Evolutionary conservation across 352 stramenopile species (phyloP).

Genomic region (Globisporangium okanoganense): DNA sequence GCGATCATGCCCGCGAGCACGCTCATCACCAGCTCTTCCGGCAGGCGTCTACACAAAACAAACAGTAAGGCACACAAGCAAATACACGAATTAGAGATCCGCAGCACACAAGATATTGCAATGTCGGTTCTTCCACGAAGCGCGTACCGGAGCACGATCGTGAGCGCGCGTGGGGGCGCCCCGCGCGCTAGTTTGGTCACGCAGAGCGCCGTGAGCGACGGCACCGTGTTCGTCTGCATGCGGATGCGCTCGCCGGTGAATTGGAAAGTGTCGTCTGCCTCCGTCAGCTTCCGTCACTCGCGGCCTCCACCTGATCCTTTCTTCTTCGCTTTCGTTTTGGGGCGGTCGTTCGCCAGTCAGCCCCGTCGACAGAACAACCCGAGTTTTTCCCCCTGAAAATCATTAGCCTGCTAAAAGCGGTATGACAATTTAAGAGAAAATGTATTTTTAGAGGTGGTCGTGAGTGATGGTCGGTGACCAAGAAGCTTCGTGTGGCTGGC

Average conservation of each 20-base stretch:
- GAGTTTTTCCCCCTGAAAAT: neutral
- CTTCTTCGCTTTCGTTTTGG: conserved; percentile 4
- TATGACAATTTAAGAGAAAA: conserved; percentile 8
- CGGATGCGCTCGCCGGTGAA: neutral
- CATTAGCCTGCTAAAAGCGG: neutral
- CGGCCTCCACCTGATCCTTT: neutral
- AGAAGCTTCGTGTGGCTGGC: neutral
- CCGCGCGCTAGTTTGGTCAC: conserved; percentile 49
- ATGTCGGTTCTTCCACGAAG: neutral
- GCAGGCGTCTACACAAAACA: conserved; percentile 41
- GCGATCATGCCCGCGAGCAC: conserved; percentile 69
- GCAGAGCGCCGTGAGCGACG: conserved; percentile 58
- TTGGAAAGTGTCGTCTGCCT: neutral
- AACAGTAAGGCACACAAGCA: neutral
- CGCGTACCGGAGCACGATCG: conserved; percentile 57
- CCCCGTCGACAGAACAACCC: neutral
- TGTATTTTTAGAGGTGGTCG: neutral
- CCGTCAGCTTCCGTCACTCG: neutral
- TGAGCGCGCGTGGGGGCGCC: conserved; percentile 52
- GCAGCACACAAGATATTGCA: neutral
- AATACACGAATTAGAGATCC: neutral
- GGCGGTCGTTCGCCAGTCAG: conserved; percentile 2
- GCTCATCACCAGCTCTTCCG: conserved; percentile 78
- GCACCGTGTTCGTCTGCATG: conserved; percentile 17
- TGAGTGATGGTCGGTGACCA: conserved; percentile 5